Evolutionary conservation across 306 rosid genomes (phyloP).

Genomic region (Crotalaria pallida): DNA sequence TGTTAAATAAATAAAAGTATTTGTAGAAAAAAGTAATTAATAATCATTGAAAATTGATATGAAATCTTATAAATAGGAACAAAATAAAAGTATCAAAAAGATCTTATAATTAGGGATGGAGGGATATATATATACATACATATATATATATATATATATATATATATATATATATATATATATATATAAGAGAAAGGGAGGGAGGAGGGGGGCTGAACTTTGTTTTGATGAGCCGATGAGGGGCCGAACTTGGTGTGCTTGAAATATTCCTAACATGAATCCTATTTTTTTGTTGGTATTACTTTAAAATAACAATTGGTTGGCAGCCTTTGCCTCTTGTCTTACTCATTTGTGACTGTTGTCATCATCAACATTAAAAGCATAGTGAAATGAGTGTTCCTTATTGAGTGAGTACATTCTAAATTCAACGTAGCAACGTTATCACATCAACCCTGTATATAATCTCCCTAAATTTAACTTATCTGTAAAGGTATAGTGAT

Average conservation of each 20-base stretch:
- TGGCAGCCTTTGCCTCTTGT: constrained; percentile 10
- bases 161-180: not conserved
- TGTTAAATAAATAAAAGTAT: too few species aligned
- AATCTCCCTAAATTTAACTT: not conserved
- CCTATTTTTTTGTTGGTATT: constrained; percentile 10
- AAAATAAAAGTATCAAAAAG: too few species aligned
- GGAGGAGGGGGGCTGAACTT: not conserved
- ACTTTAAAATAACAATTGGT: constrained; percentile 21
- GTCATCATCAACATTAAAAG: constrained; percentile 11
- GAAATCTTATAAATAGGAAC: too few species aligned
- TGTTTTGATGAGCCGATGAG: constrained; percentile 17
- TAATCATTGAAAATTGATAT: too few species aligned
- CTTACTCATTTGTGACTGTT: constrained; percentile 9
- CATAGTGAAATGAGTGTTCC: not conserved
- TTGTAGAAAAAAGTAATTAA: too few species aligned
- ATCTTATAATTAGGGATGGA: too few species aligned
- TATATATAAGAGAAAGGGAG: not conserved
- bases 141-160: too few species aligned
- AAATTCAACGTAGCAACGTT: not conserved
- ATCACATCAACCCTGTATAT: not conserved
- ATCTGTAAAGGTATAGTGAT: not conserved
- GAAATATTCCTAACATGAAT: constrained; percentile 34
- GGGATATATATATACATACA: too few species aligned
- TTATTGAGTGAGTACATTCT: not conserved
- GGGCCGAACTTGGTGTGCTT: constrained; percentile 24